Conservation (phyloP, 169 alveolate species). For the Cyclospora cayetanensis region DNA sequence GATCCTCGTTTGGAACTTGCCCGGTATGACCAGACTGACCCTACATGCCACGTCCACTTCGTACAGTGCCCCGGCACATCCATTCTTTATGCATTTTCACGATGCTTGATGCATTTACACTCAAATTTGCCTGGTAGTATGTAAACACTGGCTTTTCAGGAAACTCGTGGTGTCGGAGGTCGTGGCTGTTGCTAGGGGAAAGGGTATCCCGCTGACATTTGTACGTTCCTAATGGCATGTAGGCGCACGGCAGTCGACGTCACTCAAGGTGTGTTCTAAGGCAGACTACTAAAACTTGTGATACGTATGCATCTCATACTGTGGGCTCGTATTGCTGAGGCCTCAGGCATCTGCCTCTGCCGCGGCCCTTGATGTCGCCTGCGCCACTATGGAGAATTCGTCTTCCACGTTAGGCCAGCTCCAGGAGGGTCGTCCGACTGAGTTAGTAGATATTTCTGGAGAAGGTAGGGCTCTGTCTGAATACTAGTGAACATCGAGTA, state of each 20-base stretch:
- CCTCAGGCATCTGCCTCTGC: constrained; percentile 44
- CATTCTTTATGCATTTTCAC: background rate
- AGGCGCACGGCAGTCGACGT: background rate
- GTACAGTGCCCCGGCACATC: background rate
- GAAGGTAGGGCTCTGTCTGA: constrained; percentile 8
- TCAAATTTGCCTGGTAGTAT: background rate
- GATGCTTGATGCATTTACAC: background rate
- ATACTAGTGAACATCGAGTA: too few species aligned
- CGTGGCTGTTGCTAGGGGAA: constrained; percentile 69
- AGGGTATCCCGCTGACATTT: constrained; percentile 67
- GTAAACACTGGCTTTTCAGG: constrained; percentile 27
- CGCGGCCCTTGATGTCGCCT: constrained; percentile 51
- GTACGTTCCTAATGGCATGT: constrained; percentile 59
- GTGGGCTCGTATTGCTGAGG: background rate
- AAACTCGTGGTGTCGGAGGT: constrained; percentile 68
- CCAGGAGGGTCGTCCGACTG: constrained; percentile 47
- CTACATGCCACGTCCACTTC: background rate
- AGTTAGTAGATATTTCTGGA: constrained; percentile 60
- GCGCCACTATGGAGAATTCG: constrained; percentile 38
- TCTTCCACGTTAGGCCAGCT: constrained; percentile 56
- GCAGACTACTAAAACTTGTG: too few species aligned
- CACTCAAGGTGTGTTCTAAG: too few species aligned
- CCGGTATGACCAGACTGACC: background rate
- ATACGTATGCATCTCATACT: too few species aligned
- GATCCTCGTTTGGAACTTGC: constrained; percentile 56